Conservation (phyloP, 2,329 filamentous ascomycete species). For the Fusarium dimerum region DNA sequence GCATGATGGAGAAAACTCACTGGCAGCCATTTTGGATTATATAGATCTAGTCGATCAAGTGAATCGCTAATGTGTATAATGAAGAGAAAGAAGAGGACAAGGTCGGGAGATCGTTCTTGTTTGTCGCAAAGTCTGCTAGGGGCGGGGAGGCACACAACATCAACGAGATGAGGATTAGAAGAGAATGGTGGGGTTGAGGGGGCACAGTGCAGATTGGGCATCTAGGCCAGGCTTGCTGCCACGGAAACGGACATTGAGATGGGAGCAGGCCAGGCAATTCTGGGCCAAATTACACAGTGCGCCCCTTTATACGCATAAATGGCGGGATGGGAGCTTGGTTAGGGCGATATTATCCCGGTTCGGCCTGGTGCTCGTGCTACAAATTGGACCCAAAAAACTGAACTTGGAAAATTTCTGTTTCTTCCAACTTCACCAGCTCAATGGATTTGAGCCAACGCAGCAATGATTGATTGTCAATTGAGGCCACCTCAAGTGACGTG, state of each 20-base stretch:
- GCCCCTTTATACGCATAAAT: slow-evolving; percentile 31
- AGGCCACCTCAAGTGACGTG: slow-evolving; percentile 8
- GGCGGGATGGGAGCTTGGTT: slow-evolving; percentile 24
- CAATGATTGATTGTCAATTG: slow-evolving; percentile 1
- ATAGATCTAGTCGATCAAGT: slow-evolving; percentile 13
- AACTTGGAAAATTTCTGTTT: background rate
- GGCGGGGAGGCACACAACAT: slow-evolving; percentile 17
- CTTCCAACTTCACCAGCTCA: slow-evolving; percentile 5
- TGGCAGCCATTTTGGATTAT: slow-evolving; percentile 28
- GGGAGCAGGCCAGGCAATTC: background rate
- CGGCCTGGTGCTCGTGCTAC: slow-evolving; percentile 4
- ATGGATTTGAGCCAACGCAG: slow-evolving; percentile 10
- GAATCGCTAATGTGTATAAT: slow-evolving; percentile 9
- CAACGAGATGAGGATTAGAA: slow-evolving; percentile 24
- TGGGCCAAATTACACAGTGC: slow-evolving; percentile 22
- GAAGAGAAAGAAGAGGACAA: slow-evolving; percentile 3
- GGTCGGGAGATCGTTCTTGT: slow-evolving; percentile 16
- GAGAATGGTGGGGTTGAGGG: slow-evolving; percentile 36
- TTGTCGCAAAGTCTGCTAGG: slow-evolving; percentile 38
- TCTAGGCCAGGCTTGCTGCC: slow-evolving; percentile 14
- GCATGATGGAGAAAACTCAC: slow-evolving; percentile 14
- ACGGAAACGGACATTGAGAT: slow-evolving; percentile 7
- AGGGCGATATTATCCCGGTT: slow-evolving; percentile 24
- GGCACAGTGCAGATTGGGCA: slow-evolving; percentile 39
- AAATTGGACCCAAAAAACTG: background rate